phyloP scores from a whole-genome alignment of 2,329 filamentous ascomycete species.

The Cladosporium sp. region DNA sequence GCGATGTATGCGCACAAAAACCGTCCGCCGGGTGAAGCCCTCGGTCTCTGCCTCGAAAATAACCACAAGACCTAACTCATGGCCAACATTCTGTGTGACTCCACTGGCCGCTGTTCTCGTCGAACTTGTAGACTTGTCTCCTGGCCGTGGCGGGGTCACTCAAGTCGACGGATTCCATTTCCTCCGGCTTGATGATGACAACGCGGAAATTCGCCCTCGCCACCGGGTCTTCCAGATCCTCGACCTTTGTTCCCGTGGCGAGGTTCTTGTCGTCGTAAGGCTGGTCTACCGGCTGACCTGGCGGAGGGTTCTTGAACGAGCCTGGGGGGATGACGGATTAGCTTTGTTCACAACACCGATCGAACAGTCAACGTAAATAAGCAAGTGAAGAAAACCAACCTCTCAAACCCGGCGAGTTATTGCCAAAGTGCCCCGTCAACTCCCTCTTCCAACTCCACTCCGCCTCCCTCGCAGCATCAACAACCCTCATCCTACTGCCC shows the following conservation, averaged over 20 bases:
- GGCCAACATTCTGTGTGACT: constrained; percentile 66
- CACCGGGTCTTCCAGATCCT: constrained; percentile 64
- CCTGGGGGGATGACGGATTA: constrained; percentile 37
- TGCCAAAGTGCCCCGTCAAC: constrained; percentile 84
- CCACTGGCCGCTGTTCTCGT: constrained; percentile 55
- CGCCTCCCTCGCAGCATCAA: constrained; percentile 39
- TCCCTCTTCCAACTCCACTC: constrained; percentile 77
- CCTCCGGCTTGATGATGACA: constrained; percentile 76
- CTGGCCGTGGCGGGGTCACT: constrained; percentile 59
- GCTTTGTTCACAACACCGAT: not conserved
- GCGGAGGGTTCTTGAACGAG: constrained; percentile 60
- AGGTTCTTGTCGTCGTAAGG: constrained; percentile 42
- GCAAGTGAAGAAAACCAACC: constrained; percentile 47
- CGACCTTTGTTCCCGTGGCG: constrained; percentile 60
- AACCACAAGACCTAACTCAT: constrained; percentile 24
- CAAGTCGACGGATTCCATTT: constrained; percentile 72
- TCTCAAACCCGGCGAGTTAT: constrained; percentile 76
- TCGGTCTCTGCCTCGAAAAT: no score
- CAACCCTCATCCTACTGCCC: constrained; percentile 58
- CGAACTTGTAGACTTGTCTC: constrained; percentile 65
- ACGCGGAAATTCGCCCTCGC: constrained; percentile 78
- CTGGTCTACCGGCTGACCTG: constrained; percentile 42
- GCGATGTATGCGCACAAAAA: no score
- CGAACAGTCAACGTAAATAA: not conserved
- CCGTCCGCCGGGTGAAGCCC: no score